Evolutionary conservation across 2,329 filamentous ascomycete genomes (phyloP), one percentile per base, ranked within the genome.

Genomic region (Byssochlamys sp.): DNA sequence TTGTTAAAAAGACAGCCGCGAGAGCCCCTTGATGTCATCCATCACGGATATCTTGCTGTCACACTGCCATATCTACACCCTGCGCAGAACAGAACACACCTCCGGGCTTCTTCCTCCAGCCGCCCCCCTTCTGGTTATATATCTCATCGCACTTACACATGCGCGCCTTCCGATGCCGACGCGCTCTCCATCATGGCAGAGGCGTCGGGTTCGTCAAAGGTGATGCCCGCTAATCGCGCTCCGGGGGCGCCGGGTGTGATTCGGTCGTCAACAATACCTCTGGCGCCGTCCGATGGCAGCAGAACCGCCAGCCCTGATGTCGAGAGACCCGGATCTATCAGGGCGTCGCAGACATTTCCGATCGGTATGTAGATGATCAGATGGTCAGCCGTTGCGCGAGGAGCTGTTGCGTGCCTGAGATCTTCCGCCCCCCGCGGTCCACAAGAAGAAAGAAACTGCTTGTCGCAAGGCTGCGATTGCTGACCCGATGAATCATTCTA

Each of bases 161-260:
- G 68, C 60, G 60, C 65, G 49, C 39, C 53, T 49, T 58, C 59
- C 57, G 52, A 59, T 57, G 58, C 57, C 59, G 56, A 58, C 57
- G 24, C 49, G 24, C 27, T 51, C 28, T 58, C 53, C 60, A 63
- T 57, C 53, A 72, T 73, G 69, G 65, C 66, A 65, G 68, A 71
- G 68, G 69, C 61, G 65, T 66, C 61, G 61, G 64, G 59, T 57
- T 64, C 59, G 56, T 56, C 60, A 59, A 63, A 67, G 60, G 62
- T 60, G 57, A 61, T 57, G 53, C 62, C 66, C 51, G 61, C 54
- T 58, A 58, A 55, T 55, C 56, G 59, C 35, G 60, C 25, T 51
- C 29, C 59, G 54, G 39, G 14, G n/a, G n/a, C 39, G 14, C 59
- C 56, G 24, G 49, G 25, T 55, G 62, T 65, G 53, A 64, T 63